Evolutionary conservation across 306 rosid species (phyloP).

Genomic region (Psophocarpus tetragonolobus): DNA sequence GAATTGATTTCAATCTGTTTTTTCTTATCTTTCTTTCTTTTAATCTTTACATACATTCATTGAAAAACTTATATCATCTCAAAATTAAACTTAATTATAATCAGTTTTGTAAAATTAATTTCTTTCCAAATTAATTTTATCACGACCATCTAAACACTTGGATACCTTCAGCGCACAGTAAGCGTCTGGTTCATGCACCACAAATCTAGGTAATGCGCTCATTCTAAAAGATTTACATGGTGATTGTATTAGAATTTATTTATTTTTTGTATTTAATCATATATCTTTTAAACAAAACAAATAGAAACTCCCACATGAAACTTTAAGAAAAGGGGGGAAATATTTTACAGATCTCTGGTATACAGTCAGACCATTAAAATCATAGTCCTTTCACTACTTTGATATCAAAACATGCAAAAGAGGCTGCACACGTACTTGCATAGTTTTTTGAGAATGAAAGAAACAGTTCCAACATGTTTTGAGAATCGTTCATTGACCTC

Average conservation of each 20-base stretch:
- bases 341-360: not conserved
- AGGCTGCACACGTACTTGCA: slow-evolving; percentile 12
- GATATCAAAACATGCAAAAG: slow-evolving; percentile 12
- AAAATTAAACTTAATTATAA: too few relatives aligned
- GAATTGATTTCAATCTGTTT: not conserved
- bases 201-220: slow-evolving; percentile 34
- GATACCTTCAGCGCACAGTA: too few relatives aligned
- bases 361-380: not conserved
- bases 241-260: not conserved
- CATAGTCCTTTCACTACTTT: too few relatives aligned
- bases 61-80: too few relatives aligned
- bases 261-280: not conserved
- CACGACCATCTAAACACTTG: too few relatives aligned
- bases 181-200: slow-evolving; percentile 41
- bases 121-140: too few relatives aligned
- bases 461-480: not conserved
- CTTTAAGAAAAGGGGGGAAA: not conserved
- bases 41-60: slow-evolving; percentile 36
- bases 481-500: slow-evolving; percentile 7
- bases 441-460: not conserved
- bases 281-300: not conserved
- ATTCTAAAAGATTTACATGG: slow-evolving; percentile 9
- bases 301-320: not conserved
- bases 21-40: not conserved
- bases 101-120: too few relatives aligned